Base-by-base conservation (phyloP, 1,284 basidiomycete genomes). In the Hortiboletus rubellus region DNA sequence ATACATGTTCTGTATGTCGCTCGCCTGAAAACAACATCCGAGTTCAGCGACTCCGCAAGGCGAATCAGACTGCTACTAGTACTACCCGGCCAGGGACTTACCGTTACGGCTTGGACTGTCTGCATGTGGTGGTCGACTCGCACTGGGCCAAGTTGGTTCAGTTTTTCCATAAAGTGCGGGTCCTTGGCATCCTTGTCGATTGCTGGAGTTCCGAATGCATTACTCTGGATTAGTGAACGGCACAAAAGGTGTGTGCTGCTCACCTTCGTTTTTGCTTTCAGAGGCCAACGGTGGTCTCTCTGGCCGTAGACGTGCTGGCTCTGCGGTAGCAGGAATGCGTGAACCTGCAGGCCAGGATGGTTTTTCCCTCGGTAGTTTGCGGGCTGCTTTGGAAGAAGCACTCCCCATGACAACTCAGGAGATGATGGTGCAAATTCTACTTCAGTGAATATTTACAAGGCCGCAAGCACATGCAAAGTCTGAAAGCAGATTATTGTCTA, bases 101-200 rank as follows among this genome's bases (percentile, higher is more conserved):
- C 27, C 22, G 22, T 70, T 69, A 90, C 90, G 14, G 81, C 72
- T 60, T 74, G 79, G 50, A 86, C 65, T 7, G 79, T 73, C 58
- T 79, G 74, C 82, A 83, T 83, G 65, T 82, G 81, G 68, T 83
- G 87, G 71, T 85, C 85, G 22, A 94, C 89, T 22, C 74, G 76
- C 8, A 94, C 92, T 30, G 82, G 86, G 1, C 92, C 92, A 5
- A 94, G 74, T 44, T 74, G 79, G 61, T 69, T 84, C 49, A 95
- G 74, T 65, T 92, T 93, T 34, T 83, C 77, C 66, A 91, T 71
- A 58, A 94, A 85, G 52, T 94, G 84, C 1, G 91, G 89, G 69
- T 94, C 92, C 61, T 77, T 79, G 8, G 83, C 82, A 67, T 94
- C 91, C 59, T 72, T 73, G 58, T 84, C 76, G 61, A 93, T 85